Conservation (phyloP, 371 early-diverging fungal species). For the Haplosporangium sp. region DNA sequence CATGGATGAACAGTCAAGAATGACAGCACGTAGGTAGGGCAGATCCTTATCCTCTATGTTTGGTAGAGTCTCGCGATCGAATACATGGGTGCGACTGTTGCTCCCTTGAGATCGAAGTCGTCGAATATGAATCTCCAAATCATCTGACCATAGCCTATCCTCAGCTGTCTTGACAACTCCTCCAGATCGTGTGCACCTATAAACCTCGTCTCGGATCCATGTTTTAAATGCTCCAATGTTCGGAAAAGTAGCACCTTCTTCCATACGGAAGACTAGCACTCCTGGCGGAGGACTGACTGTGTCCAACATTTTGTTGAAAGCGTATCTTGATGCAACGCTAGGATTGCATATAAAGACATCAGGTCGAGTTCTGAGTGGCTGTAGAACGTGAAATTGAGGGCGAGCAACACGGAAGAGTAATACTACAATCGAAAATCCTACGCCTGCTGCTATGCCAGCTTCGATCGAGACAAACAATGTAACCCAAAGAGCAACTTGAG, state of each 20-base stretch:
- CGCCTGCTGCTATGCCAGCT: conserved; percentile 74
- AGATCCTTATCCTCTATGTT: conserved; percentile 7
- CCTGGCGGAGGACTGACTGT: conserved; percentile 50
- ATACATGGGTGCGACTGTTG: background rate
- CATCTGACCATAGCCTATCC: conserved; percentile 43
- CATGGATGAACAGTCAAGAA: conserved; percentile 39
- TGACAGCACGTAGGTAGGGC: conserved; percentile 28
- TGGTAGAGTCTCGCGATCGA: background rate
- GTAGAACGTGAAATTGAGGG: conserved; percentile 64
- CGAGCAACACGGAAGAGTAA: conserved; percentile 80
- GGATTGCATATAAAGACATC: conserved; percentile 27
- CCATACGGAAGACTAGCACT: conserved; percentile 58
- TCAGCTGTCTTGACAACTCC: conserved; percentile 13
- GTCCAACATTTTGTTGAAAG: conserved; percentile 6
- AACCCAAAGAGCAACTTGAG: conserved; percentile 65
- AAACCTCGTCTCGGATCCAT: conserved; percentile 27
- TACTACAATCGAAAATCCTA: conserved; percentile 70
- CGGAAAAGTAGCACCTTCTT: conserved; percentile 66
- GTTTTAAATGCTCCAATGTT: conserved; percentile 58
- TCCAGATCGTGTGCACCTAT: conserved; percentile 25
- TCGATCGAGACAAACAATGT: conserved; percentile 81
- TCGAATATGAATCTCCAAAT: conserved; percentile 30
- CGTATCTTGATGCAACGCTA: background rate
- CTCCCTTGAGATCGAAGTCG: conserved; percentile 11
- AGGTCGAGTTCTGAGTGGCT: conserved; percentile 31